These are phyloP conservation scores for Salvia splendens DNA, from an alignment of 257 asterid species.

Conservation along the genomic window DNA sequence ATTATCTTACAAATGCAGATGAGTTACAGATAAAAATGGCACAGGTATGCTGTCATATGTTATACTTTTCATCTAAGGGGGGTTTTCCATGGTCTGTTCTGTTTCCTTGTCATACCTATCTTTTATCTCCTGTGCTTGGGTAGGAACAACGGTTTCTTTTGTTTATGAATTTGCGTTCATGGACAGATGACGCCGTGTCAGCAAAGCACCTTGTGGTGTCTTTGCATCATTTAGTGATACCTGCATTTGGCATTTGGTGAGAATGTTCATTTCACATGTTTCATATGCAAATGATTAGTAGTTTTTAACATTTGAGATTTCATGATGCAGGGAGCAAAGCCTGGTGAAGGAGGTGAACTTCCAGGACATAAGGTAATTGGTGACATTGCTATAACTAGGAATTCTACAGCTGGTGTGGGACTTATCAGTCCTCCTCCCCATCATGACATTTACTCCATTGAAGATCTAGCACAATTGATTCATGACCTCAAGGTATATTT, in stretches of 20 bases:
- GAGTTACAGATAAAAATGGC: conserved; percentile 99
- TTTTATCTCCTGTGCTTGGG: conserved; percentile 32
- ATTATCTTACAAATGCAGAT: conserved; percentile 93
- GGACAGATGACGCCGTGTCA: conserved; percentile 62
- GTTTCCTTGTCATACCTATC: conserved; percentile 24
- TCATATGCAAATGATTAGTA: conserved; percentile 5
- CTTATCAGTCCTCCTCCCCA: conserved; percentile 99
- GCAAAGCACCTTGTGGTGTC: conserved; percentile 62
- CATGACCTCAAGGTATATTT: conserved; percentile 85
- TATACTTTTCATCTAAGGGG: conserved; percentile 1
- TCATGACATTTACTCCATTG: conserved; percentile 97
- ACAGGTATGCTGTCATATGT: conserved; percentile 58
- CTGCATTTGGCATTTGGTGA: conserved; percentile 60
- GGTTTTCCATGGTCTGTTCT: conserved; percentile 12
- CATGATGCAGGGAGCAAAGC: conserved; percentile 90
- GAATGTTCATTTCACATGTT: conserved; percentile 38
- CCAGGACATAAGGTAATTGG: conserved; percentile 99
- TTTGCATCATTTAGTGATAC: conserved; percentile 58
- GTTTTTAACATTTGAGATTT: conserved; percentile 36
- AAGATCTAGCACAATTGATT: conserved; percentile 98
- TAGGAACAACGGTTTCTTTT: conserved; percentile 43
- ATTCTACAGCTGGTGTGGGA: conserved; percentile 98
- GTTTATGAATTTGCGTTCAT: conserved; percentile 58
- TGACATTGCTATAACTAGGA: conserved; percentile 94
- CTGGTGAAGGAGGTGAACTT: conserved; percentile 99